A percentile compares a stretch with the other conserved stretches of the same genome.
These are phyloP conservation scores for Stagonosporopsis rhizophila DNA, from an alignment of 2,329 filamentous ascomycete genomes.

Conservation along the genomic window DNA sequence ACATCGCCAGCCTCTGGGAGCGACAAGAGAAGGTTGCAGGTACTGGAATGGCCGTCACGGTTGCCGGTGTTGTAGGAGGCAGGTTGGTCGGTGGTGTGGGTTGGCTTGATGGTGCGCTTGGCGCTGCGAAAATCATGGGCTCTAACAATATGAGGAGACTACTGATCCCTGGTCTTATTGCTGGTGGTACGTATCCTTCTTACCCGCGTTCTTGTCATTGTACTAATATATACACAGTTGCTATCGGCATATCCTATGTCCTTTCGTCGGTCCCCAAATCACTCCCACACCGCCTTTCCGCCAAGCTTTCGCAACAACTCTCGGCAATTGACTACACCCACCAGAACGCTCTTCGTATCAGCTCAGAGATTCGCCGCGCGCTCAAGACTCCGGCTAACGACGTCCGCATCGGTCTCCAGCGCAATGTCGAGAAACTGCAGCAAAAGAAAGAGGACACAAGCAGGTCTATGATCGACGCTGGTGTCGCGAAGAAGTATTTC, in stretches of 20 bases:
- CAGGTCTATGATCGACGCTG: slow-evolving; percentile 82
- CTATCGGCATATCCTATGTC: slow-evolving; percentile 79
- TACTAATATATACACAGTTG: slow-evolving; percentile 57
- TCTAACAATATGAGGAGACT: slow-evolving; percentile 81
- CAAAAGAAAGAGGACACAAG: slow-evolving; percentile 82
- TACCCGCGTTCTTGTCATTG: not conserved
- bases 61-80: slow-evolving; percentile 83
- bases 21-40: slow-evolving; percentile 93
- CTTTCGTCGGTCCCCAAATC: slow-evolving; percentile 87
- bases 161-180: slow-evolving; percentile 78
- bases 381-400: slow-evolving; percentile 87
- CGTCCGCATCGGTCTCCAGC: slow-evolving; percentile 81
- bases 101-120: slow-evolving; percentile 88
- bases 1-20: slow-evolving; percentile 81
- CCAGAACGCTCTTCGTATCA: slow-evolving; percentile 83
- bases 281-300: slow-evolving; percentile 81
- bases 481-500: slow-evolving; percentile 90
- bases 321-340: slow-evolving; percentile 90
- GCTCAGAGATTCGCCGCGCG: slow-evolving; percentile 84
- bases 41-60: slow-evolving; percentile 91
- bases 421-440: slow-evolving; percentile 81
- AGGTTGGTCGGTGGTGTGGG: slow-evolving; percentile 81
- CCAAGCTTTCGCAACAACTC: slow-evolving; percentile 84
- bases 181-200: slow-evolving; percentile 70
- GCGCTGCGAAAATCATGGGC: slow-evolving; percentile 79